A percentile compares a stretch with the other conserved stretches of the same genome.
phyloP scores from a whole-genome alignment of 1,284 basidiomycete genomes.

The Ceratobasidium sp. region DNA sequence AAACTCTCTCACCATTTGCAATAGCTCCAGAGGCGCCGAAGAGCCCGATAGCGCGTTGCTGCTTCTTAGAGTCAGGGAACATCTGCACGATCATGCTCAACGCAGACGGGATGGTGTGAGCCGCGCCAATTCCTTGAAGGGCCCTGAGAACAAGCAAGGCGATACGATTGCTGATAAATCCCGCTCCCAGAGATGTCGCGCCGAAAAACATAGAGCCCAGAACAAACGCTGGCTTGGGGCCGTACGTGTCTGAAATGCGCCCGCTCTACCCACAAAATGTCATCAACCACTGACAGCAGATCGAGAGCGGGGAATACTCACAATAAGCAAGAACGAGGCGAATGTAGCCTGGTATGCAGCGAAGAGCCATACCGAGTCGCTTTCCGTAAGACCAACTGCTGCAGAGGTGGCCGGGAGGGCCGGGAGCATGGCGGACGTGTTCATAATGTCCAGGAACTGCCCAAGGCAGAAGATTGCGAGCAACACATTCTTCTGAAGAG shows the following conservation, averaged over 20 bases:
- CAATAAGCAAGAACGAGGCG: constrained; percentile 41
- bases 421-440: constrained; percentile 61
- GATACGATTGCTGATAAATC: constrained; percentile 42
- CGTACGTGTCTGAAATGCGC: constrained; percentile 45
- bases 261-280: constrained; percentile 31
- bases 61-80: constrained; percentile 60
- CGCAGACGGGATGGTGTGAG: constrained; percentile 59
- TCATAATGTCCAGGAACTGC: constrained; percentile 62
- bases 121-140: constrained; percentile 43
- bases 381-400: constrained; percentile 47
- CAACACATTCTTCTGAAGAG: constrained; percentile 52
- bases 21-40: constrained; percentile 61
- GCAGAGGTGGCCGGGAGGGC: constrained; percentile 56
- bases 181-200: constrained; percentile 39
- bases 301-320: constrained; percentile 1
- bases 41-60: constrained; percentile 60
- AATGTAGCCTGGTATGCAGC: constrained; percentile 41
- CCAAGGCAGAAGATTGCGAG: constrained; percentile 61
- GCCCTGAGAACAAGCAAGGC: constrained; percentile 42
- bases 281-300: not conserved
- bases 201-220: constrained; percentile 40
- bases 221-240: constrained; percentile 42
- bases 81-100: constrained; percentile 60
- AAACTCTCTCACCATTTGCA: constrained; percentile 57
- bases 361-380: constrained; percentile 43